Percentiles rank a stretch among this genome's conserved stretches.
Evolutionary conservation across 495 filamentous ascomycete species (phyloP).

Genomic region (Amphirosellinia nigrospora): DNA sequence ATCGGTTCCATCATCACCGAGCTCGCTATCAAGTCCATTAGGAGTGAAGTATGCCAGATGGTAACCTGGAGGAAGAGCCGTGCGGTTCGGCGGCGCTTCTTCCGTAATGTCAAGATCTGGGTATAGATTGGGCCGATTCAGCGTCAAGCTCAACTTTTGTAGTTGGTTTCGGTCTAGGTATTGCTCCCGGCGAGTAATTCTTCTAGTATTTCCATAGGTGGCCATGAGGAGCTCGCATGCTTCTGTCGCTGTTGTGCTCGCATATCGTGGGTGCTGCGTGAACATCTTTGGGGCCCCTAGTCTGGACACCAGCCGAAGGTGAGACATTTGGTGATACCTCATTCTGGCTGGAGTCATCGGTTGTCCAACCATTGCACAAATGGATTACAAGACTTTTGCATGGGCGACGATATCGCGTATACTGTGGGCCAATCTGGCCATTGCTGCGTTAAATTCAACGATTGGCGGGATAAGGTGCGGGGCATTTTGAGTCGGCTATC

Average conservation of each 20-base stretch:
- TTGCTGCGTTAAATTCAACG: too few species aligned
- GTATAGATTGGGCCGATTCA: background rate
- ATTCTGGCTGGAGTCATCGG: background rate
- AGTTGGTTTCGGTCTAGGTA: background rate
- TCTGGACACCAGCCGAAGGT: background rate
- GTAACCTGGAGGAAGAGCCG: background rate
- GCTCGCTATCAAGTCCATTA: background rate
- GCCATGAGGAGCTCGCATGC: background rate
- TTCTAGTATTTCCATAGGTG: background rate
- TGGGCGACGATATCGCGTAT: too few species aligned
- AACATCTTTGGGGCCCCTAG: background rate
- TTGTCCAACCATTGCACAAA: background rate
- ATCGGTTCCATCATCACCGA: background rate
- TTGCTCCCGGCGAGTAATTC: background rate
- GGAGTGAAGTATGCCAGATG: conserved; percentile 1
- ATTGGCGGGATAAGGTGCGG: too few species aligned
- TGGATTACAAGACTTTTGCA: background rate
- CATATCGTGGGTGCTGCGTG: background rate
- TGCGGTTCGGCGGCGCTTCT: background rate
- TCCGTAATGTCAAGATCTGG: background rate
- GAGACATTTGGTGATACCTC: background rate
- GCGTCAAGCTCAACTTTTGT: background rate
- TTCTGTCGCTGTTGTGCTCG: background rate
- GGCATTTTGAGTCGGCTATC: background rate
- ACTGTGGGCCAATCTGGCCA: too few species aligned